Conservation (phyloP, 1,139 yeast genomes). For the Suhomyces chickasaworum region DNA sequence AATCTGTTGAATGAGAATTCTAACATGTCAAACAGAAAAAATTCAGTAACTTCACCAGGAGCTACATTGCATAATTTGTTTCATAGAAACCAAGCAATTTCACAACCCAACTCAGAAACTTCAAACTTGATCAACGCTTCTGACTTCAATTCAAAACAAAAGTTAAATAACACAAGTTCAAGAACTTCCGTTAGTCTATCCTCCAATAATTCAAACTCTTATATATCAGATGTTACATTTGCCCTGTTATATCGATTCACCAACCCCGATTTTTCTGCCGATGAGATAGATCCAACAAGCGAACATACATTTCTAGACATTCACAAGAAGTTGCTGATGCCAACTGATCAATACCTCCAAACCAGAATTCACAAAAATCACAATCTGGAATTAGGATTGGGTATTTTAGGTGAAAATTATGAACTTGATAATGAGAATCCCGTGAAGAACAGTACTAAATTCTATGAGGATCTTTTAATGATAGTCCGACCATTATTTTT, state of each 20-base stretch:
- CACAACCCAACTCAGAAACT: constrained; percentile 16
- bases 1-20: constrained; percentile 24
- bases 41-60: constrained; percentile 38
- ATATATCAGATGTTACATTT: constrained; percentile 35
- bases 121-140: constrained; percentile 7
- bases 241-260: constrained; percentile 45
- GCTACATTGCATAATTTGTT: constrained; percentile 40
- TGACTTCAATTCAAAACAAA: constrained; percentile 20
- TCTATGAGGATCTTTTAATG: constrained; percentile 27
- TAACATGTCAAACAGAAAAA: constrained; percentile 21
- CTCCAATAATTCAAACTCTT: constrained; percentile 46
- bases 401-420: constrained; percentile 20
- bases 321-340: constrained; percentile 40
- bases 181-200: constrained; percentile 38
- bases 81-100: constrained; percentile 30
- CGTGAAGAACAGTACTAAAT: constrained; percentile 24
- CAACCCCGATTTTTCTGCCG: constrained; percentile 36
- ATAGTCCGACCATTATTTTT: constrained; percentile 26
- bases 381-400: constrained; percentile 27
- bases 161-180: constrained; percentile 17
- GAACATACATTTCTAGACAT: constrained; percentile 35
- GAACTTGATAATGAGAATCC: constrained; percentile 16
- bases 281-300: constrained; percentile 21
- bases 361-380: constrained; percentile 24
- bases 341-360: constrained; percentile 44